Percentiles rank a stretch among this genome's conserved stretches.
Conservation (phyloP, 495 filamentous ascomycete species). For the Schizothecium vesticola region DNA sequence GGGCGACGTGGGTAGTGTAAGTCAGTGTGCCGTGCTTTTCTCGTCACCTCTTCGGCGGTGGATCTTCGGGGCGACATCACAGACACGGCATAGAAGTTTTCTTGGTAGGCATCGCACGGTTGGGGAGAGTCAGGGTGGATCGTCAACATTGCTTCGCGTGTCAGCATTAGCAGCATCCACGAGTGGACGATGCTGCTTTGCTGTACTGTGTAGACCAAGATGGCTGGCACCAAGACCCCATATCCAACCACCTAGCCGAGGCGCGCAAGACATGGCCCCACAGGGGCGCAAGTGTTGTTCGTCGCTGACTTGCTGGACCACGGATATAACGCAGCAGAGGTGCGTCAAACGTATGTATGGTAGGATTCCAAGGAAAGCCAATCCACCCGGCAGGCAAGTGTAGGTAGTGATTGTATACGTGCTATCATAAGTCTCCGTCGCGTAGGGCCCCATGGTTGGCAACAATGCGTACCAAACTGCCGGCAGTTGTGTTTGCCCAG, state of each 20-base stretch:
- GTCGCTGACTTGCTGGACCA: not conserved
- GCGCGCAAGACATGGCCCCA: not conserved
- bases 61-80: not conserved
- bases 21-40: not conserved
- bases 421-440: not conserved
- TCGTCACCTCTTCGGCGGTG: not conserved
- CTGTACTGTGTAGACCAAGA: not conserved
- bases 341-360: not conserved
- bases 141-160: not conserved
- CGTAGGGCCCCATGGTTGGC: not conserved
- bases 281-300: not conserved
- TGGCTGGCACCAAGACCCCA: not conserved
- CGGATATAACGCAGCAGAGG: not conserved
- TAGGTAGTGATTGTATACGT: not conserved
- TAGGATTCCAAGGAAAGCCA: not conserved
- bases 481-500: not conserved
- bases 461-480: not conserved
- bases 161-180: not conserved
- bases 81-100: not conserved
- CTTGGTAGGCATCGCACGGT: not conserved
- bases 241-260: not conserved
- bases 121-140: not conserved
- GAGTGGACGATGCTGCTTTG: not conserved
- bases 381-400: not conserved
- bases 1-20: not conserved